Conservation (phyloP, 2,329 filamentous ascomycete species). For the Davidsoniella eucalypti region DNA sequence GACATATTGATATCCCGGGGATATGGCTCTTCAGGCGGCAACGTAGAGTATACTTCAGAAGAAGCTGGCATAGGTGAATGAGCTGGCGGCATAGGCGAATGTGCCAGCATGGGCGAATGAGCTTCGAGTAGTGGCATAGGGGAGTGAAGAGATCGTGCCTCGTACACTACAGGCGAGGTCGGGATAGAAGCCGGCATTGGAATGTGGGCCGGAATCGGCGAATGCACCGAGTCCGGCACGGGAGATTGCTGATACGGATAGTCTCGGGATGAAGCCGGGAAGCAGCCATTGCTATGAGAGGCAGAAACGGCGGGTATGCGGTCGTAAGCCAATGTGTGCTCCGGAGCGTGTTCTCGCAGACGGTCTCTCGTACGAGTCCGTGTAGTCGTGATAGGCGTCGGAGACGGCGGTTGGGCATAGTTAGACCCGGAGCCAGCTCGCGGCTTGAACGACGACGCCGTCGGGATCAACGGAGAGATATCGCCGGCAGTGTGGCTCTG, state of each 20-base stretch:
- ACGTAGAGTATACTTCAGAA: constrained; percentile 5
- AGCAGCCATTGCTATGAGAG: not conserved
- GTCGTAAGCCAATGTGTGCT: not conserved
- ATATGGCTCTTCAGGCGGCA: constrained; percentile 3
- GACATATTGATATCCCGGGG: constrained; percentile 4
- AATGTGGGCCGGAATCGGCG: not conserved
- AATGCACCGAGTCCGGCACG: not conserved
- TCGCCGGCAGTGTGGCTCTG: constrained; percentile 6
- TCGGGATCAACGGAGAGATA: constrained; percentile 11
- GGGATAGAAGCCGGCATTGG: constrained; percentile 4
- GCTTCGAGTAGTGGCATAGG: not conserved
- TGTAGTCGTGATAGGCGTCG: constrained; percentile 7
- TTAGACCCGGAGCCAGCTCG: not conserved
- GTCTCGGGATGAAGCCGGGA: not conserved
- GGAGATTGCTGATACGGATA: not conserved
- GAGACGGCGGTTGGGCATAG: constrained; percentile 6
- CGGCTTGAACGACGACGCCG: constrained; percentile 3
- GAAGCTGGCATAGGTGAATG: constrained; percentile 6
- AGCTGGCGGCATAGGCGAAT: constrained; percentile 3
- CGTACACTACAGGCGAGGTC: not conserved
- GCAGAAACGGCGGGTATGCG: not conserved
- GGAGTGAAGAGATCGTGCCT: constrained; percentile 2
- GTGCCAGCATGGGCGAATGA: not conserved
- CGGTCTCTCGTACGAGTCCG: constrained; percentile 10
- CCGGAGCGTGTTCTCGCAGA: constrained; percentile 9